Conservation (phyloP, 164 flowering plant genomes). For the Aristolochia californica region DNA sequence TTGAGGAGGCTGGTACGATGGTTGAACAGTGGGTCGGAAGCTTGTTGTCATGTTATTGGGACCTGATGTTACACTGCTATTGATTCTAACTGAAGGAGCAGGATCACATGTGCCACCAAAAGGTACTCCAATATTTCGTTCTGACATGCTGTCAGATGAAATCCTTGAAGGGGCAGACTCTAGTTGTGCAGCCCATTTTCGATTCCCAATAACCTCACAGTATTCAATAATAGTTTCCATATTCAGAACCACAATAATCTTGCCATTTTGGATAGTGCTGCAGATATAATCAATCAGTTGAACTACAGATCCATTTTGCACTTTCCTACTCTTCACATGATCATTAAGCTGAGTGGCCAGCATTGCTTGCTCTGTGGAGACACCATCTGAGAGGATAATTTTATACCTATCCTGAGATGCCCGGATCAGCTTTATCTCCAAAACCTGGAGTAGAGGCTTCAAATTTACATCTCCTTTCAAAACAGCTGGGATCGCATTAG, state of each 20-base stretch:
- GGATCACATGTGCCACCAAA: background rate
- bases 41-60: slow-evolving; percentile 23
- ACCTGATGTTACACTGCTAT: slow-evolving; percentile 9
- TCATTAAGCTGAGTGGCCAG: slow-evolving; percentile 86
- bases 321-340: slow-evolving; percentile 39
- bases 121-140: slow-evolving; percentile 4
- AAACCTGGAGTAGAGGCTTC: slow-evolving; percentile 81
- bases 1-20: slow-evolving; percentile 85
- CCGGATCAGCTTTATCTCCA: slow-evolving; percentile 57
- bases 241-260: slow-evolving; percentile 75
- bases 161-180: slow-evolving; percentile 21
- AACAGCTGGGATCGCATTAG: slow-evolving; percentile 65
- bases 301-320: slow-evolving; percentile 68
- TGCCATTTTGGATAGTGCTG: slow-evolving; percentile 64
- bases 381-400: slow-evolving; percentile 61
- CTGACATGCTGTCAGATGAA: slow-evolving; percentile 15
- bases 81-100: background rate
- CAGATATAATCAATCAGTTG: slow-evolving; percentile 87
- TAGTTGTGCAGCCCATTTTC: slow-evolving; percentile 28
- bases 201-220: slow-evolving; percentile 75
- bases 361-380: slow-evolving; percentile 68
- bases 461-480: slow-evolving; percentile 62
- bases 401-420: slow-evolving; percentile 62
- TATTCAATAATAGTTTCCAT: slow-evolving; percentile 79
- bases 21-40: slow-evolving; percentile 69